Conservation (phyloP, 192 early-diverging fungal species). For the Coemansia pectinata region DNA sequence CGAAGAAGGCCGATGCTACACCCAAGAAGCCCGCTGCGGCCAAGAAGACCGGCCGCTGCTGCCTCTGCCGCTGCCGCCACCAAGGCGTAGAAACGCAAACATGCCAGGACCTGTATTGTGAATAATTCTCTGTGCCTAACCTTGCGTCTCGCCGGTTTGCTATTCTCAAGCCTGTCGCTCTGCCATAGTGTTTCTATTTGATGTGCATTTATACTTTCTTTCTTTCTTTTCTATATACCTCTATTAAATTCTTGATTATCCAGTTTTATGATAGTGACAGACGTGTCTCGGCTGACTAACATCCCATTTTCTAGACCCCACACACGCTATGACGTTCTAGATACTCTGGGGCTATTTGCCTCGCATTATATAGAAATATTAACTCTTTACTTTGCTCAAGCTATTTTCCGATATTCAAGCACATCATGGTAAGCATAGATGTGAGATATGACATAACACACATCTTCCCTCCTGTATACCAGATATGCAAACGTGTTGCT, state of each 20-base stretch:
- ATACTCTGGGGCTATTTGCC: not conserved
- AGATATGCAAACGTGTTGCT: not conserved
- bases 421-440: not conserved
- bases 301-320: not conserved
- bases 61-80: not conserved
- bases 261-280: not conserved
- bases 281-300: not conserved
- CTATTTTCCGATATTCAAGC: not conserved
- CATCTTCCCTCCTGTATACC: not conserved
- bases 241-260: not conserved
- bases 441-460: not conserved
- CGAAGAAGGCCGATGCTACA: conserved; percentile 8
- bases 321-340: not conserved
- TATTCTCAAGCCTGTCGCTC: not conserved
- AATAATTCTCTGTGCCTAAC: conserved; percentile 12
- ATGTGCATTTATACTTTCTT: conserved; percentile 9
- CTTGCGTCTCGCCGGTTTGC: not conserved
- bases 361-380: not conserved
- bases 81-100: conserved; percentile 1
- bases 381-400: not conserved
- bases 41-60: conserved; percentile 13
- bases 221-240: conserved; percentile 8
- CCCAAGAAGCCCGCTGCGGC: conserved; percentile 11
- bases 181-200: conserved; percentile 3
- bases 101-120: conserved; percentile 5